Evolutionary conservation across 306 rosid genomes (phyloP).

Genomic region (Quercus glauca): DNA sequence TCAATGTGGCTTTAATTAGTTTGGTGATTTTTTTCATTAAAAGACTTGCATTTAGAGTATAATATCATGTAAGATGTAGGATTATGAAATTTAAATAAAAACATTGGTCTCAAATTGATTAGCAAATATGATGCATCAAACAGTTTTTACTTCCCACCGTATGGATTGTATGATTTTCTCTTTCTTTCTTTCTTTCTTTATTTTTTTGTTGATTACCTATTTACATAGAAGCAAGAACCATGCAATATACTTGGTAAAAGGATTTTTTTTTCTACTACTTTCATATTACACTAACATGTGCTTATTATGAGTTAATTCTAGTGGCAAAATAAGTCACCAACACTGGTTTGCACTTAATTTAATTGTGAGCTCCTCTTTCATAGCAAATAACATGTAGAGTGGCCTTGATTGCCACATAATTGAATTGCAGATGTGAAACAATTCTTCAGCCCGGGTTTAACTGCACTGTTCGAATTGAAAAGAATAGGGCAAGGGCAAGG

Average conservation of each 20-base stretch:
- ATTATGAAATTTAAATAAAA: neutral
- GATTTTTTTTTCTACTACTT: neutral
- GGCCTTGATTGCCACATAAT: conserved; percentile 6
- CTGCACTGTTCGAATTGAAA: conserved; percentile 64
- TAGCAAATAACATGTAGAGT: neutral
- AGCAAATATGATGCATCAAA: neutral
- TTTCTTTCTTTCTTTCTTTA: too few species aligned
- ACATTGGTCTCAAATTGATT: neutral
- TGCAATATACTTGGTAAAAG: neutral
- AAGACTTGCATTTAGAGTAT: neutral
- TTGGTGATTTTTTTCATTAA: neutral
- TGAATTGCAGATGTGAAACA: conserved; percentile 66
- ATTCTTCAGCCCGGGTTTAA: conserved; percentile 71
- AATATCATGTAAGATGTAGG: neutral
- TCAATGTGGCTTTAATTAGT: neutral
- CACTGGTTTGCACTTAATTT: neutral
- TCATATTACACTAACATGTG: neutral
- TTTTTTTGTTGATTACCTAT: neutral
- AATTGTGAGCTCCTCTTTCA: neutral
- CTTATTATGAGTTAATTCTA: neutral
- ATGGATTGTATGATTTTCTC: neutral
- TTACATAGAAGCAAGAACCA: neutral
- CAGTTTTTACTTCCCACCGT: neutral
- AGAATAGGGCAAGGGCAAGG: conserved; percentile 40
- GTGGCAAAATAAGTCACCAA: neutral